Evolutionary conservation across 805 yeast species (phyloP).

Genomic region (Komagataella phaffii): DNA sequence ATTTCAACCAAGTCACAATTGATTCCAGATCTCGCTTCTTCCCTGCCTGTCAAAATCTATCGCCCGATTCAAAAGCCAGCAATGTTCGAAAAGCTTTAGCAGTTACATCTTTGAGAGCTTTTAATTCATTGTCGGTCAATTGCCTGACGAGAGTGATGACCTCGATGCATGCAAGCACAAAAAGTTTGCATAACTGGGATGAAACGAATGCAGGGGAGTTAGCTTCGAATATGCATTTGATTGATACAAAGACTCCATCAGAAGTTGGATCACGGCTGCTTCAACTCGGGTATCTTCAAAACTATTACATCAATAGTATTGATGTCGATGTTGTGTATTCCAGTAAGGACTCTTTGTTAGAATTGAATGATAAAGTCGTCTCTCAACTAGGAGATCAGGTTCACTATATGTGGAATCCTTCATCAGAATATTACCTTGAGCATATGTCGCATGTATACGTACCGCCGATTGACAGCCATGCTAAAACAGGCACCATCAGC

Average conservation of each 20-base stretch:
- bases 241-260: conserved; percentile 37
- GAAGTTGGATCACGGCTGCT: conserved; percentile 44
- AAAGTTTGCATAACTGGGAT: conserved; percentile 38
- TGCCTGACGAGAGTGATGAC: background rate
- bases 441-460: conserved; percentile 58
- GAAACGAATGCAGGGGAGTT: conserved; percentile 76
- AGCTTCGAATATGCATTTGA: conserved; percentile 50
- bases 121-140: conserved; percentile 5
- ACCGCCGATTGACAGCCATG: conserved; percentile 24
- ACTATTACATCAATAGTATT: conserved; percentile 29
- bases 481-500: conserved; percentile 21
- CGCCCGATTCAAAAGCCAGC: conserved; percentile 30
- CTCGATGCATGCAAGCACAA: conserved; percentile 1
- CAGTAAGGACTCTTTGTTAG: conserved; percentile 28
- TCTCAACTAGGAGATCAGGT: conserved; percentile 71
- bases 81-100: conserved; percentile 69
- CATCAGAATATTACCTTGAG: conserved; percentile 87
- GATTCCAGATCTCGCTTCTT: conserved; percentile 52
- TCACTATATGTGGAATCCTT: conserved; percentile 81
- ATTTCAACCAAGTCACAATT: conserved; percentile 44
- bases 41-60: conserved; percentile 66
- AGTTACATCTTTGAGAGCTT: conserved; percentile 55
- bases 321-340: conserved; percentile 68
- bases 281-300: conserved; percentile 42
- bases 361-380: conserved; percentile 65